Conservation (phyloP, 257 asterid genomes). For the Solanum commersonii region DNA sequence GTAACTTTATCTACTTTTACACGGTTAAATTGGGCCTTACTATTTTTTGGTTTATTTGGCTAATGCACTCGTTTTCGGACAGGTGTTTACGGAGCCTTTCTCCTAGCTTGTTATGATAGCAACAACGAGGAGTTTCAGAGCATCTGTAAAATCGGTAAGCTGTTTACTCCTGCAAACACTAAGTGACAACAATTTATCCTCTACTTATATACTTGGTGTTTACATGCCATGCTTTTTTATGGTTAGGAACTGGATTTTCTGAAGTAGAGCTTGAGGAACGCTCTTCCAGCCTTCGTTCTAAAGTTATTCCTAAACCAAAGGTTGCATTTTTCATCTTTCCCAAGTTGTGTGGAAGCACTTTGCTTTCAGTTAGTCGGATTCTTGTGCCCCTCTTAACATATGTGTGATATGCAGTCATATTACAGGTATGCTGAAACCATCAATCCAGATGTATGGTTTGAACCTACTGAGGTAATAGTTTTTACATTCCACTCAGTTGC, state of each 20-base stretch:
- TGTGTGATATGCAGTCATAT: conserved; percentile 48
- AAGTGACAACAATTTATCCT: conserved; percentile 3
- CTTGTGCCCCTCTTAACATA: conserved; percentile 10
- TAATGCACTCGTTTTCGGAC: conserved; percentile 3
- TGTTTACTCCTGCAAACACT: conserved; percentile 6
- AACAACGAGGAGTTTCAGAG: conserved; percentile 87
- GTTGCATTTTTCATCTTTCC: conserved; percentile 20
- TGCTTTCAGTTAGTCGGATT: not conserved
- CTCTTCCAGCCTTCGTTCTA: conserved; percentile 71
- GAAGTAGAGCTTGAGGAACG: conserved; percentile 86
- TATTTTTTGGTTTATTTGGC: not conserved
- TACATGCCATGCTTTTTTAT: not conserved
- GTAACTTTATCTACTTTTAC: conserved; percentile 23
- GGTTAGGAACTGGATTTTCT: conserved; percentile 87
- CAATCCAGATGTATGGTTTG: conserved; percentile 98
- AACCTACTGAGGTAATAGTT: conserved; percentile 72
- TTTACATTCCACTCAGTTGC: not conserved
- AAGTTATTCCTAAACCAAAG: conserved; percentile 81
- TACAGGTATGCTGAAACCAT: conserved; percentile 66
- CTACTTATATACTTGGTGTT: not conserved
- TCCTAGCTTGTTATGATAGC: conserved; percentile 88
- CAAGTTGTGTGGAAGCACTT: not conserved
- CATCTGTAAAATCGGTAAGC: conserved; percentile 90
- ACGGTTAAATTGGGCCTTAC: not conserved
- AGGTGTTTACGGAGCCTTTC: conserved; percentile 96